A percentile compares a stretch with the other conserved stretches of the same genome.
These are phyloP conservation scores for Trichoderma sp. DNA, from an alignment of 2,329 filamentous ascomycete species.

Conservation along the genomic window DNA sequence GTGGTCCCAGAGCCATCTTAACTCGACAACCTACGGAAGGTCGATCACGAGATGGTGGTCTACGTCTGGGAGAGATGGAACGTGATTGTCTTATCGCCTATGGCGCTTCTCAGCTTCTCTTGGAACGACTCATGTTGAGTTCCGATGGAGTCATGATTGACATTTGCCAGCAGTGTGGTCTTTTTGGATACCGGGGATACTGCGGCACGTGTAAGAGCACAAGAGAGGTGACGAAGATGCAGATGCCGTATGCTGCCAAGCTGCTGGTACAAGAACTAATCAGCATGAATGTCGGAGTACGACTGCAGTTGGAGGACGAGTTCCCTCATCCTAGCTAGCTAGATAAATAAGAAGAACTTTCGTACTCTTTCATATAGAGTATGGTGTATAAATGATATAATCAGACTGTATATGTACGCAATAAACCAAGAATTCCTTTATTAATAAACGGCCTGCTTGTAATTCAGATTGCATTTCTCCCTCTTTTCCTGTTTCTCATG, in stretches of 20 bases:
- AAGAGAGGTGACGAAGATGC: conserved; percentile 84
- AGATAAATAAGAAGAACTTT: too few relatives aligned
- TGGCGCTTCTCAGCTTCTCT: conserved; percentile 85
- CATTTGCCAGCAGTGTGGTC: conserved; percentile 88
- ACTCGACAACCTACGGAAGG: conserved; percentile 97
- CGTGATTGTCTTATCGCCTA: conserved; percentile 98
- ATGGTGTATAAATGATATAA: neutral
- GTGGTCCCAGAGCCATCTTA: conserved; percentile 86
- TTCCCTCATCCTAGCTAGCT: conserved; percentile 67
- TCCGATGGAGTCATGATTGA: conserved; percentile 90
- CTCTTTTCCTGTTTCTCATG: neutral
- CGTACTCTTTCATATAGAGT: neutral
- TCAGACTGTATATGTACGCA: neutral
- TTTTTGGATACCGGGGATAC: conserved; percentile 95
- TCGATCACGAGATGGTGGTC: conserved; percentile 85
- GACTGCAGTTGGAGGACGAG: conserved; percentile 88
- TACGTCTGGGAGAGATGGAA: conserved; percentile 97
- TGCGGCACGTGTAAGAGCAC: conserved; percentile 91
- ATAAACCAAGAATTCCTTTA: neutral
- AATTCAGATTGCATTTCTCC: neutral
- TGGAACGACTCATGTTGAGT: conserved; percentile 92
- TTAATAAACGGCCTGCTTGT: neutral
- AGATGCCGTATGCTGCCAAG: conserved; percentile 97
- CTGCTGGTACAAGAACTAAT: conserved; percentile 92
- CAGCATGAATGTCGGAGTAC: conserved; percentile 98